Conservation (phyloP, 495 filamentous ascomycete genomes). For the Hypoxylon perforatum region DNA sequence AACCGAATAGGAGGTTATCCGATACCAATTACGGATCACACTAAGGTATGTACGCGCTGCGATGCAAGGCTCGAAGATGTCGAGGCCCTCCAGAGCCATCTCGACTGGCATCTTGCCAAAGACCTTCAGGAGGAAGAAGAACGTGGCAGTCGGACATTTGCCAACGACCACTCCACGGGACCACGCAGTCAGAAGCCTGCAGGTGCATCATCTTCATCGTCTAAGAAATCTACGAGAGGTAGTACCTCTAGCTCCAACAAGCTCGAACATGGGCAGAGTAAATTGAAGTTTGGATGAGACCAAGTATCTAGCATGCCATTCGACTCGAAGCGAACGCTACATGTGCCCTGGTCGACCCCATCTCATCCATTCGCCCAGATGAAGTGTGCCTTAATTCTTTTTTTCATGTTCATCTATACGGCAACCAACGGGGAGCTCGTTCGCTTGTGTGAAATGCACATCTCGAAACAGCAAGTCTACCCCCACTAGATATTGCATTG, state of each 20-base stretch:
- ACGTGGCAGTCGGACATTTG: constrained; percentile 59
- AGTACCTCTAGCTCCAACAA: constrained; percentile 52
- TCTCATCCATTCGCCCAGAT: constrained; percentile 37
- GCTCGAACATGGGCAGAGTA: constrained; percentile 81
- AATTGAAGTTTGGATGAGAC: constrained; percentile 73
- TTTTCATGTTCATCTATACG: constrained; percentile 25
- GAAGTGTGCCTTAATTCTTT: constrained; percentile 26
- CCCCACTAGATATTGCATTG: constrained; percentile 19
- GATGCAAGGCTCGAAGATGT: constrained; percentile 62
- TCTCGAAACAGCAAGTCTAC: constrained; percentile 28
- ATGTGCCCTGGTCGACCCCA: constrained; percentile 25
- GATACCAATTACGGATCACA: constrained; percentile 58
- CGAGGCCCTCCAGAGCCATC: constrained; percentile 77
- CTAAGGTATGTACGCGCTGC: constrained; percentile 71
- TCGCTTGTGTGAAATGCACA: constrained; percentile 18
- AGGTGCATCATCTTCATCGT: constrained; percentile 44
- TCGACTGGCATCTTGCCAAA: constrained; percentile 97
- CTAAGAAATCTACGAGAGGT: constrained; percentile 44
- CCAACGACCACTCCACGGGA: constrained; percentile 46
- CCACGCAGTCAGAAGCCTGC: constrained; percentile 47
- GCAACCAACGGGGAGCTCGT: constrained; percentile 25
- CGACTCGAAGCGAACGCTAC: constrained; percentile 40
- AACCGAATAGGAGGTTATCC: constrained; percentile 48
- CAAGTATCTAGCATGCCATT: constrained; percentile 37
- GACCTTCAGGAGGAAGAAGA: constrained; percentile 77